Percentiles rank a stretch among this genome's conserved stretches.
Evolutionary conservation across 2,329 filamentous ascomycete genomes (phyloP).

Genomic region (Trichoderma arundinaceum): DNA sequence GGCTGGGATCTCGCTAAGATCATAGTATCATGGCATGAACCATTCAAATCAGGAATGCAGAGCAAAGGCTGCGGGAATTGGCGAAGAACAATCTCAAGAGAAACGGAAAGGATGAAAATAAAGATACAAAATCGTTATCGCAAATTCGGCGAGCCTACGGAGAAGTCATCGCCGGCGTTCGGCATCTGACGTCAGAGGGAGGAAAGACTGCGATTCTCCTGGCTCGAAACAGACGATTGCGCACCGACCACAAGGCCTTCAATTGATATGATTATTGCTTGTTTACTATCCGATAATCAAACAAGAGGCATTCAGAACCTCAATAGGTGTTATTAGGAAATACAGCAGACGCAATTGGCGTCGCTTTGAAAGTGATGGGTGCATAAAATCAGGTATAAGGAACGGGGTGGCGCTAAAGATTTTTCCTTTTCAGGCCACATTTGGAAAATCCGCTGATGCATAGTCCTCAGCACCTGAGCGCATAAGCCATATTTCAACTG

Average conservation of each 20-base stretch:
- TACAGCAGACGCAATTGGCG: conserved; percentile 5
- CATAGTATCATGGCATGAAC: neutral
- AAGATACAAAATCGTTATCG: neutral
- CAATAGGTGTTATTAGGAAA: neutral
- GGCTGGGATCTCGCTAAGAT: neutral
- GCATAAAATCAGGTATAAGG: neutral
- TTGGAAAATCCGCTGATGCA: neutral
- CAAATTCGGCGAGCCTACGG: neutral
- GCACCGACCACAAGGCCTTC: neutral
- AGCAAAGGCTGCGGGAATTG: neutral
- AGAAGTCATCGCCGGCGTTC: conserved; percentile 17
- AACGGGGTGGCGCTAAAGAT: neutral
- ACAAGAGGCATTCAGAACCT: neutral
- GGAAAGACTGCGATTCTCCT: neutral
- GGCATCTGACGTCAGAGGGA: conserved; percentile 23
- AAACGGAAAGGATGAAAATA: neutral
- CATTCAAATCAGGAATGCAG: neutral
- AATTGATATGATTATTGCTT: neutral
- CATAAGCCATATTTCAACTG: no score
- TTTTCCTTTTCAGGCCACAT: conserved; percentile 17
- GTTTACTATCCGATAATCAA: neutral
- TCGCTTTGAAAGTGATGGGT: conserved; percentile 10
- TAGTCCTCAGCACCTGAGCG: no score
- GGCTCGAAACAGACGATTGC: neutral
- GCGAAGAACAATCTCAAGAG: no score